A percentile compares a stretch with the other conserved stretches of the same genome.
Conservation (phyloP, 306 rosid genomes). For the Prunus davidiana region DNA sequence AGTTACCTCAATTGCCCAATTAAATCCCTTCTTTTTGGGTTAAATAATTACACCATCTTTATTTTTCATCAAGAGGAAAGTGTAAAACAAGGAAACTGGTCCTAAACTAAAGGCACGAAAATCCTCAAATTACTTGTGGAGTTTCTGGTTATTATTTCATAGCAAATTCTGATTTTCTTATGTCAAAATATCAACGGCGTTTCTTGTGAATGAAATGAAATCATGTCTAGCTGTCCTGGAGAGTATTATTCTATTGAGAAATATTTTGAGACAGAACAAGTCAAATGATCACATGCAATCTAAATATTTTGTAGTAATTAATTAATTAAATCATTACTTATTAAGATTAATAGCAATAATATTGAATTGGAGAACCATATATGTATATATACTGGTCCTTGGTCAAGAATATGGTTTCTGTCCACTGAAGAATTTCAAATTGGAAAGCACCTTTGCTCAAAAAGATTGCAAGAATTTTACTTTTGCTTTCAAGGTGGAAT, state of each 20-base stretch:
- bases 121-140: too few species aligned
- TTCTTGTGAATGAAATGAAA: neutral
- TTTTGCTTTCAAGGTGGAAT: neutral
- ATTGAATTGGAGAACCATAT: neutral
- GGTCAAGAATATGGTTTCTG: neutral
- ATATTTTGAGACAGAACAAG: neutral
- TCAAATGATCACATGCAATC: slow-evolving; percentile 8
- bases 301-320: neutral
- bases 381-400: neutral
- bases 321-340: neutral
- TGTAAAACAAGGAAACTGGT: neutral
- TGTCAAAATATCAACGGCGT: too few species aligned
- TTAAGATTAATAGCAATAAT: neutral
- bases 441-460: neutral
- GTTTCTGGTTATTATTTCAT: too few species aligned
- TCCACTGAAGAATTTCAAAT: neutral
- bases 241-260: too few species aligned
- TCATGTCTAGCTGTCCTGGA: neutral
- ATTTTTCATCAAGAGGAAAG: neutral
- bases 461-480: neutral
- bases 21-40: too few species aligned
- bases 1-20: neutral
- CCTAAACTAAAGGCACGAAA: neutral
- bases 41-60: too few species aligned
- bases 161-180: too few species aligned